These are phyloP conservation scores for Solanum sejunctum DNA, from an alignment of 257 asterid species.

Conservation along the genomic window DNA sequence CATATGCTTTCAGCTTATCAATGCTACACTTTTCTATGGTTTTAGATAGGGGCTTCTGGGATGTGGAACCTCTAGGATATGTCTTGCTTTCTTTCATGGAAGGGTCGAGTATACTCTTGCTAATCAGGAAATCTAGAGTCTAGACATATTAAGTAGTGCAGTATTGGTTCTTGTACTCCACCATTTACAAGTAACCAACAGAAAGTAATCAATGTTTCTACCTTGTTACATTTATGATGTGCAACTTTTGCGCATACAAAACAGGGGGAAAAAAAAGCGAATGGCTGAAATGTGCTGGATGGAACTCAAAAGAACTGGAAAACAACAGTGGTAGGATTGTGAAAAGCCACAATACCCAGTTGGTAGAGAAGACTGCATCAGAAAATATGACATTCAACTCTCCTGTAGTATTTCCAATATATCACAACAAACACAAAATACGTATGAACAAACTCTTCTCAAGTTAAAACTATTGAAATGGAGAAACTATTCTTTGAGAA, in stretches of 20 bases:
- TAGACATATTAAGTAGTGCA: neutral
- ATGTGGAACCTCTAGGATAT: neutral
- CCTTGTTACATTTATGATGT: neutral
- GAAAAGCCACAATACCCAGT: neutral
- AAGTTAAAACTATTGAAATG: neutral
- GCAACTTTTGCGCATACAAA: neutral
- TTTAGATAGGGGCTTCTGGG: neutral
- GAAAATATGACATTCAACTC: neutral
- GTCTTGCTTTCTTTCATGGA: neutral
- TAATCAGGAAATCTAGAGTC: neutral
- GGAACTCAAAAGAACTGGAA: neutral
- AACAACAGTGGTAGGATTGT: neutral
- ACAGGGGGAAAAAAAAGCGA: neutral
- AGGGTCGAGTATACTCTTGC: neutral
- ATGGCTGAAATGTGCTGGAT: neutral
- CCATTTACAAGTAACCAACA: neutral
- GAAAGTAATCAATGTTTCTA: neutral
- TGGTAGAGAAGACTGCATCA: neutral
- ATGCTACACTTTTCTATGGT: neutral
- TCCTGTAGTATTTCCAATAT: neutral
- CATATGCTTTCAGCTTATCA: neutral
- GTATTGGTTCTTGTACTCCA: neutral
- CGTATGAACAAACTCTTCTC: neutral
- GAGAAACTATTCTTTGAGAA: neutral
- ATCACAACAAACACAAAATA: neutral